Conservation (phyloP, 2,329 filamentous ascomycete species). For the Akanthomyces uredinophilus region DNA sequence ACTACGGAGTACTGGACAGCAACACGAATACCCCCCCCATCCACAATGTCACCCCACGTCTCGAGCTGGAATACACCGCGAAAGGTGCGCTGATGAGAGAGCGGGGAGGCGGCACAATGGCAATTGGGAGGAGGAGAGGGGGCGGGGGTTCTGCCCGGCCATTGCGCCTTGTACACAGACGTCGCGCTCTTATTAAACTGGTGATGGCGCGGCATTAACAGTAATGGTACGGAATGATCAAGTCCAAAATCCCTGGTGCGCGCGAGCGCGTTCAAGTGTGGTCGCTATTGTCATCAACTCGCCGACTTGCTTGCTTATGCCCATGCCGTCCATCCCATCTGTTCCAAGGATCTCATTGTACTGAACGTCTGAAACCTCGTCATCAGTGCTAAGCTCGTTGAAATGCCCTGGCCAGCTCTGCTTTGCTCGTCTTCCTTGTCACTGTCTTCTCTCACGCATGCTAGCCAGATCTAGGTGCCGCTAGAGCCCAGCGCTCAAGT, state of each 20-base stretch:
- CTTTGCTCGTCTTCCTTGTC: background rate
- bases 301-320: too few species aligned
- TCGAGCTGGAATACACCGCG: background rate
- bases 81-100: background rate
- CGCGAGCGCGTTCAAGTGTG: too few species aligned
- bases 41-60: background rate
- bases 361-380: background rate
- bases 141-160: background rate
- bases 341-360: background rate
- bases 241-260: too few species aligned
- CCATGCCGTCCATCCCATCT: too few species aligned
- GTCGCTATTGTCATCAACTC: background rate
- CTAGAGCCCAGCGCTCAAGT: background rate
- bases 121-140: background rate
- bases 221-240: too few species aligned
- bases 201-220: background rate
- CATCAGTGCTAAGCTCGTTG: background rate
- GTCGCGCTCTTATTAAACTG: background rate
- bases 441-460: background rate
- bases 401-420: background rate
- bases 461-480: background rate
- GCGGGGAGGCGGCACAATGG: background rate
- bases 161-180: background rate
- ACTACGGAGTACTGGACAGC: too few species aligned
- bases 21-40: background rate